Evolutionary conservation across 306 rosid species (phyloP).

Genomic region (Astragalus membranaceus): DNA sequence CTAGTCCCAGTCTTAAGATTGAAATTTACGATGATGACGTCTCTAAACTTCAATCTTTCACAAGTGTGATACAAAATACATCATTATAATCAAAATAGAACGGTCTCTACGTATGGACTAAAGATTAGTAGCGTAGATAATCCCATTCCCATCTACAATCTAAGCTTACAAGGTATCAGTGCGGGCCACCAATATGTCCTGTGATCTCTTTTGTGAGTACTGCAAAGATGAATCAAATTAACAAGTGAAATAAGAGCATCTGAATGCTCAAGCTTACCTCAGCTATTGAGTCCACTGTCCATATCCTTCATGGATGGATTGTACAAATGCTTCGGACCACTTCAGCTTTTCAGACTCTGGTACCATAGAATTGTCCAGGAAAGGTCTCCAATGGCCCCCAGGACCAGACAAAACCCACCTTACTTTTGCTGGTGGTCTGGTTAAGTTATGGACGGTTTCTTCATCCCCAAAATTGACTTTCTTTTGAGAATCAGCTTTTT

Average conservation of each 20-base stretch:
- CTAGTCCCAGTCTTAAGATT: neutral
- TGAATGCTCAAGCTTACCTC: slow-evolving; percentile 15
- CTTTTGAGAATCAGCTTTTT: slow-evolving; percentile 15
- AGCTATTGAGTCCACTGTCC: neutral
- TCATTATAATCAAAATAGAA: neutral
- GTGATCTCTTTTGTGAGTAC: slow-evolving; percentile 3
- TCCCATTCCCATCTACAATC: neutral
- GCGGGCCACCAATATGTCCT: neutral
- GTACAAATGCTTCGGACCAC: slow-evolving; percentile 52
- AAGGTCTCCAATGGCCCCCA: slow-evolving; percentile 49
- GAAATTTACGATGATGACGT: neutral
- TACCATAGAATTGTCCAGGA: slow-evolving; percentile 28
- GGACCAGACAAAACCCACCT: slow-evolving; percentile 59
- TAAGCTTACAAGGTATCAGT: neutral
- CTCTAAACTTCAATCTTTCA: neutral
- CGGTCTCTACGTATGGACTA: neutral
- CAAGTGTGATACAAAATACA: slow-evolving; percentile 1
- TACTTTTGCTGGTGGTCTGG: slow-evolving; percentile 38
- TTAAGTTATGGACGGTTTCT: slow-evolving; percentile 17
- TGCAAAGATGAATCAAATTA: slow-evolving; percentile 14
- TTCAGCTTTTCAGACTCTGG: slow-evolving; percentile 43
- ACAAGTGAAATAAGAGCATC: neutral
- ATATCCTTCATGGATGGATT: slow-evolving; percentile 22
- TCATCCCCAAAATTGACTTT: slow-evolving; percentile 14
- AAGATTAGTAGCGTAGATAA: neutral